These are phyloP conservation scores for Euptelea pleiosperma DNA, from an alignment of 164 flowering plant species.

Conservation along the genomic window DNA sequence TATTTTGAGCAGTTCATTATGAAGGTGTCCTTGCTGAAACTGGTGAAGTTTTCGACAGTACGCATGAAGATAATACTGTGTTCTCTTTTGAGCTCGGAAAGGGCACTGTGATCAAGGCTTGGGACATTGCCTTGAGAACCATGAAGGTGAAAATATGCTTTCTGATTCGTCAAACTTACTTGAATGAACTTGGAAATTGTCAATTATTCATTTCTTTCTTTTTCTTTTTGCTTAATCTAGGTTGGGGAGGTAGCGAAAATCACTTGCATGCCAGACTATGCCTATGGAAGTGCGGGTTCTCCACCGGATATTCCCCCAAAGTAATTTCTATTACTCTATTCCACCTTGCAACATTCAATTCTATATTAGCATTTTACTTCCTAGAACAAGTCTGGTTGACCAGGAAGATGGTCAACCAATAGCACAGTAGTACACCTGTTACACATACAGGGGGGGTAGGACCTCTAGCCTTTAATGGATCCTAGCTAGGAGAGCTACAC, in stretches of 20 bases:
- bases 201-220: background rate
- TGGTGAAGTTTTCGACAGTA: slow-evolving; percentile 85
- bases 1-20: slow-evolving; percentile 68
- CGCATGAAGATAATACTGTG: slow-evolving; percentile 80
- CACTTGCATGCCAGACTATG: slow-evolving; percentile 93
- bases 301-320: slow-evolving; percentile 96
- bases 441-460: no score
- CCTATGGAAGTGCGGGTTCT: slow-evolving; percentile 89
- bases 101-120: slow-evolving; percentile 81
- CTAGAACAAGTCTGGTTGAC: background rate
- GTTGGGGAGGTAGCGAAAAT: slow-evolving; percentile 90
- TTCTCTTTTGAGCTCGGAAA: slow-evolving; percentile 89
- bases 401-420: background rate
- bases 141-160: slow-evolving; percentile 65
- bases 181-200: background rate
- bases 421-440: no score
- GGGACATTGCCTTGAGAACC: slow-evolving; percentile 88
- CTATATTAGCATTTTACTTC: background rate
- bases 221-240: slow-evolving; percentile 28
- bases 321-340: slow-evolving; percentile 36
- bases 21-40: slow-evolving; percentile 90
- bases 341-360: background rate
- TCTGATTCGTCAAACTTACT: background rate
- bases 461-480: no score
- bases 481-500: no score